Percentiles rank a stretch among this genome's conserved stretches.
These are phyloP conservation scores for Ganoderma lucidum DNA, from an alignment of 1,284 basidiomycete species.

Conservation along the genomic window DNA sequence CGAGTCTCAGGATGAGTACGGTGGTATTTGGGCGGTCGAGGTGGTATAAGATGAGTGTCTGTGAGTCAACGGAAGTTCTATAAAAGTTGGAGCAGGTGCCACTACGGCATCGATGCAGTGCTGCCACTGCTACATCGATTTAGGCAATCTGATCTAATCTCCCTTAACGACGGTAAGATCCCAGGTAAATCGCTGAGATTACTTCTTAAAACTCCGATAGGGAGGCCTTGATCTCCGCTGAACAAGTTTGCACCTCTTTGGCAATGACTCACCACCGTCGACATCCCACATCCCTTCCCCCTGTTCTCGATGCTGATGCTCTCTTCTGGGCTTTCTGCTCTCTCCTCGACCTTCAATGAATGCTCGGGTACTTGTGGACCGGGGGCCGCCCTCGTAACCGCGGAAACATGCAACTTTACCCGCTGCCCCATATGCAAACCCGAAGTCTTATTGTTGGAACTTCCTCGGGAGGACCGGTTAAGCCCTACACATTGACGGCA, in stretches of 20 bases:
- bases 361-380: conserved; percentile 8
- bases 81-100: not conserved
- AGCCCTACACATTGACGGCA: not conserved
- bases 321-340: conserved; percentile 24
- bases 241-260: no score
- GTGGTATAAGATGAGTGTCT: not conserved
- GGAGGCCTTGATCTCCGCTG: conserved; percentile 14
- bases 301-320: conserved; percentile 14
- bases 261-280: not conserved
- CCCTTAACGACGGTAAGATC: conserved; percentile 1
- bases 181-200: conserved; percentile 3
- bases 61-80: conserved; percentile 5
- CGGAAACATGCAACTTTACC: no score
- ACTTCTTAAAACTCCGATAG: conserved; percentile 22
- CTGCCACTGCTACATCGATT: not conserved
- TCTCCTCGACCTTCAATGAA: conserved; percentile 10
- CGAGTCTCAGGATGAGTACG: not conserved
- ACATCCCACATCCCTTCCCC: conserved; percentile 13
- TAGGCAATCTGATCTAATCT: conserved; percentile 23
- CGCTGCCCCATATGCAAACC: not conserved
- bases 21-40: not conserved
- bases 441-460: not conserved
- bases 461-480: not conserved
- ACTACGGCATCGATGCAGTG: conserved; percentile 4
- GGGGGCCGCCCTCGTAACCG: no score